Evolutionary conservation across 2,329 filamentous ascomycete genomes (phyloP), one percentile per base, ranked within the genome.

Genomic region (Emmonsiellopsis sp.): DNA sequence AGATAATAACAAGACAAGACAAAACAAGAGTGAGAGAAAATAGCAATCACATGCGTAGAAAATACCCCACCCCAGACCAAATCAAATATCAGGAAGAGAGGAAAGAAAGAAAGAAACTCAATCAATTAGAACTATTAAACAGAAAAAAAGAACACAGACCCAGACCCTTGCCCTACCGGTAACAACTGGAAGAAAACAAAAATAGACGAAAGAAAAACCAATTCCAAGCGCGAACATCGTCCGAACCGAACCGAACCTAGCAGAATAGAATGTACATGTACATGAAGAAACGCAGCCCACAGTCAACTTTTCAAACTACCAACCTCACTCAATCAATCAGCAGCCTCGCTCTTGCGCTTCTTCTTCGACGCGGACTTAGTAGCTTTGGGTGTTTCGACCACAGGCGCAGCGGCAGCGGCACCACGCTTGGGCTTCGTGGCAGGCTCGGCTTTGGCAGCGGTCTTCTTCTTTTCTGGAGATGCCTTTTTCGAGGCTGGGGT

Each of bases 311-410:
- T 27, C 53, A 47, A 42, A 53, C 42, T 42, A 59, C 33, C 56
- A 37, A 52, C 47, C 51, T 52, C 64, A 62, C 11, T 63, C 13
- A 21, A 37, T 39, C 58, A 31, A 34, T 56, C 33, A 37, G 44
- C 60, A 37, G 58, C 66, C 56, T 74, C 71, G 59, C 72, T 74
- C 71, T 74, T 75, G 58, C 71, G 68, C 71, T 76, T 77, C 68
- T 76, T 77, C 60, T 66, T 68, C 39, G 60, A 62, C 58, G 68
- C 67, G 61, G 69, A 71, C 14, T 71, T 68, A 2, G 61, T 59
- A 4, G 57, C 60, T 43, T 65, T 62, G 11, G 64, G 55, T 49
- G 69, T 68, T 46, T 65, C 62, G 46, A 62, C 62, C 10, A 59
- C 59, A 11, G 62, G 55, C 31, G 62, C 54, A 6, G 53, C 54